Conservation (phyloP, 1,139 yeast genomes). For the Suhomyces kunorum region DNA sequence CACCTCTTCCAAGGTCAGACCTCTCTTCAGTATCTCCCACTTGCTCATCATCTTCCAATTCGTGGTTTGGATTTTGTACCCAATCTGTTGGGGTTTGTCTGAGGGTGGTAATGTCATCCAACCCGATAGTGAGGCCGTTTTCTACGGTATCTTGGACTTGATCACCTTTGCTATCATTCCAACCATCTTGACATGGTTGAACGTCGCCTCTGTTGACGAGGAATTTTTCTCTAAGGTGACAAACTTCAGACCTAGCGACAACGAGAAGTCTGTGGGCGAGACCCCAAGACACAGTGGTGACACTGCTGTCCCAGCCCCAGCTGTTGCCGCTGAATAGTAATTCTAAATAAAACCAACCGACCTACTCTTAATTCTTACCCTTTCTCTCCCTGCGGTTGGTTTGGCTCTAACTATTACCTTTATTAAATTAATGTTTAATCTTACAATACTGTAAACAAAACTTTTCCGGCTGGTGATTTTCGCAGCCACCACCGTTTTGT, state of each 20-base stretch:
- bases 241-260: slow-evolving; percentile 17
- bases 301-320: slow-evolving; percentile 30
- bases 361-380: not conserved
- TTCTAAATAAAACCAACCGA: not conserved
- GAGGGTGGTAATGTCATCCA: slow-evolving; percentile 70
- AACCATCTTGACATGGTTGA: slow-evolving; percentile 33
- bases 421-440: slow-evolving; percentile 6
- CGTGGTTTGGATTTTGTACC: slow-evolving; percentile 51
- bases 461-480: not conserved
- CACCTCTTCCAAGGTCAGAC: slow-evolving; percentile 13
- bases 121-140: slow-evolving; percentile 67
- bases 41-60: slow-evolving; percentile 34
- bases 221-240: slow-evolving; percentile 29
- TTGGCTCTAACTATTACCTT: not conserved
- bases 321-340: not conserved
- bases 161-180: slow-evolving; percentile 48
- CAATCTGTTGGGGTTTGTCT: slow-evolving; percentile 60
- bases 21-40: slow-evolving; percentile 20
- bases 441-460: not conserved
- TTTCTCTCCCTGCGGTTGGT: no score
- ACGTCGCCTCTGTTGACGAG: slow-evolving; percentile 32
- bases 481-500: slow-evolving; percentile 6
- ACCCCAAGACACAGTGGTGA: slow-evolving; percentile 25
- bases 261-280: slow-evolving; percentile 27
- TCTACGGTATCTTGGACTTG: slow-evolving; percentile 63